These are phyloP conservation scores for Mycena rebaudengoi DNA, from an alignment of 768 basidiomycete species.

Conservation along the genomic window DNA sequence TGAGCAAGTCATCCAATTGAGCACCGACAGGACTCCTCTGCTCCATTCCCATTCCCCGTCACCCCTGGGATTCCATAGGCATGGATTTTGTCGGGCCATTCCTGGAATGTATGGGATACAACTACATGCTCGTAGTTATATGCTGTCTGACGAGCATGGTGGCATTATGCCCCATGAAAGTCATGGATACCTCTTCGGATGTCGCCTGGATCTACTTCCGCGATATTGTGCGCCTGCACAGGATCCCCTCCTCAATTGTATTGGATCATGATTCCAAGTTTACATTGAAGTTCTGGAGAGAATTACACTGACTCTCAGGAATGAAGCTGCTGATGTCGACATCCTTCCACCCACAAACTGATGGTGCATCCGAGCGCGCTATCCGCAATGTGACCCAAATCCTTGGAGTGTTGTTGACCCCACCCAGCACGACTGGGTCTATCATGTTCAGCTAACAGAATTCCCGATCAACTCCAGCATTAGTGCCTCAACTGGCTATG, in stretches of 20 bases:
- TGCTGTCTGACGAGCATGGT: too few relatives aligned
- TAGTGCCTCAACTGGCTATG: constrained; percentile 38
- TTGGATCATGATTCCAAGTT: too few relatives aligned
- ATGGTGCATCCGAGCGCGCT: too few relatives aligned
- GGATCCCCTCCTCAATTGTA: background rate
- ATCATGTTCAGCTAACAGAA: constrained; percentile 16
- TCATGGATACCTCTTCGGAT: background rate
- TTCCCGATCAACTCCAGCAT: constrained; percentile 45
- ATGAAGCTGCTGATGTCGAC: too few relatives aligned
- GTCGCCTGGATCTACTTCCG: background rate
- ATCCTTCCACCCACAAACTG: too few relatives aligned
- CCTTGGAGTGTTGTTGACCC: background rate
- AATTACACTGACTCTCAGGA: too few relatives aligned
- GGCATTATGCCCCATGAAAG: background rate
- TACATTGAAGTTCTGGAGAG: too few relatives aligned
- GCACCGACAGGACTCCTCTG: too few relatives aligned
- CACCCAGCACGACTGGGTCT: background rate
- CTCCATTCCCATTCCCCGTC: too few relatives aligned
- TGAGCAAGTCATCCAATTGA: too few relatives aligned
- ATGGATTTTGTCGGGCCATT: background rate
- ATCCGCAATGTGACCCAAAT: too few relatives aligned
- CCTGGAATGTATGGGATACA: background rate
- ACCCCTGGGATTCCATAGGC: too few relatives aligned
- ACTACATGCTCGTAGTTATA: background rate
- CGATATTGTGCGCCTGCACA: background rate